A percentile compares a stretch with the other conserved stretches of the same genome.
phyloP scores from a whole-genome alignment of 345 rosid species.

The Psidium guajava region DNA sequence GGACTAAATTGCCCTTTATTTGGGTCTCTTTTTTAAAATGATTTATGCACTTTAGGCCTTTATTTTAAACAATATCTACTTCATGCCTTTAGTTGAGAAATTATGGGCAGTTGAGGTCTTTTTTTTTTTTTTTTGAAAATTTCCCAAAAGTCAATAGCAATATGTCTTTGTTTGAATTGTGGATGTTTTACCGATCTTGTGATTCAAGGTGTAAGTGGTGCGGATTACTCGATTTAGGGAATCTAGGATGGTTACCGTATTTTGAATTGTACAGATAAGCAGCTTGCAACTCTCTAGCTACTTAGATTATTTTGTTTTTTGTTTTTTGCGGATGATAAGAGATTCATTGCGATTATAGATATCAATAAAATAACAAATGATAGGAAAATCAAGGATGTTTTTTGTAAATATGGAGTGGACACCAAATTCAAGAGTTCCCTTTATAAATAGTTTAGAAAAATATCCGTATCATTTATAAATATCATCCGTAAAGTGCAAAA shows the following conservation, averaged over 20 bases:
- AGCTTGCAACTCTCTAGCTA: background rate
- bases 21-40: no score
- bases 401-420: background rate
- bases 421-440: background rate
- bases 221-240: background rate
- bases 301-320: background rate
- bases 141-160: background rate
- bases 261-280: background rate
- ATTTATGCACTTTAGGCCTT: no score
- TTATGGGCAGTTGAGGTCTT: no score
- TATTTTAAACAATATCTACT: no score
- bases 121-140: no score
- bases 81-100: no score
- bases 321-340: background rate
- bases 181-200: background rate
- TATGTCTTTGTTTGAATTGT: background rate
- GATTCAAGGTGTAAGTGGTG: background rate
- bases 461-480: background rate
- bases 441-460: background rate
- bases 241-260: background rate
- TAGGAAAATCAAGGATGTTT: background rate
- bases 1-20: no score
- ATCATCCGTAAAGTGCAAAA: background rate
- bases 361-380: background rate
- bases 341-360: background rate